Evolutionary conservation across 495 filamentous ascomycete species (phyloP).

Genomic region (Daldinia grandis): DNA sequence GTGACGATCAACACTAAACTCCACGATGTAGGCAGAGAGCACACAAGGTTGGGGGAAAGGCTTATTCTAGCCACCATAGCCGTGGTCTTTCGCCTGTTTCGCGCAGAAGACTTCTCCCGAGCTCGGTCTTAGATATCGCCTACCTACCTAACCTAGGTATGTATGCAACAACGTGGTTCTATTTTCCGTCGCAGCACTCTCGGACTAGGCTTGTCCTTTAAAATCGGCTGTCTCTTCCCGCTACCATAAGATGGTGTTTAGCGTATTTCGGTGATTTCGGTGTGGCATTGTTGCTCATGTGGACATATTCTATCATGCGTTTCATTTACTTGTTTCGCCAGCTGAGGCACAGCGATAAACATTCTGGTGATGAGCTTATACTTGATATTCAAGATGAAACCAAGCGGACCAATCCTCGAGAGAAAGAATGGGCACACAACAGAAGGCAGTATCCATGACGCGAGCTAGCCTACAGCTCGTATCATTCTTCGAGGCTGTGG

Average conservation of each 20-base stretch:
- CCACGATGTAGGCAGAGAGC: constrained; percentile 1
- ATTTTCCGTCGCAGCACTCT: not conserved
- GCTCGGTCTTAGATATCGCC: constrained; percentile 13
- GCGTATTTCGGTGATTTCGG: constrained; percentile 11
- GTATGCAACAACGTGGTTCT: constrained; percentile 8
- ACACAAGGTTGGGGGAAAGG: constrained; percentile 10
- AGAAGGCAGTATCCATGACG: constrained; percentile 11
- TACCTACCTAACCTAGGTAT: no score
- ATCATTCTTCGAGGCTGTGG: constrained; percentile 12
- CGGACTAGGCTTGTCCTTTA: constrained; percentile 3
- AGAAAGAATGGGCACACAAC: constrained; percentile 9
- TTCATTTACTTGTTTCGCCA: constrained; percentile 12
- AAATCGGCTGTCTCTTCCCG: constrained; percentile 1
- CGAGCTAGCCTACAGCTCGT: constrained; percentile 20
- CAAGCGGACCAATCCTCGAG: constrained; percentile 27
- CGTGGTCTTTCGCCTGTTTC: not conserved
- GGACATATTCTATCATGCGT: constrained; percentile 3
- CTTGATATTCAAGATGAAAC: constrained; percentile 24
- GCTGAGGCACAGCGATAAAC: constrained; percentile 14
- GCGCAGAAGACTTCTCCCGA: constrained; percentile 1
- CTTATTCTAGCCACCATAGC: constrained; percentile 1
- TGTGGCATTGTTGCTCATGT: constrained; percentile 11
- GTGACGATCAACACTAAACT: constrained; percentile 9
- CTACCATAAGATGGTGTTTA: constrained; percentile 9
- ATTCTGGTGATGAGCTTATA: constrained; percentile 12